Evolutionary conservation across 257 asterid species (phyloP).

Genomic region (Hygrophila difformis): DNA sequence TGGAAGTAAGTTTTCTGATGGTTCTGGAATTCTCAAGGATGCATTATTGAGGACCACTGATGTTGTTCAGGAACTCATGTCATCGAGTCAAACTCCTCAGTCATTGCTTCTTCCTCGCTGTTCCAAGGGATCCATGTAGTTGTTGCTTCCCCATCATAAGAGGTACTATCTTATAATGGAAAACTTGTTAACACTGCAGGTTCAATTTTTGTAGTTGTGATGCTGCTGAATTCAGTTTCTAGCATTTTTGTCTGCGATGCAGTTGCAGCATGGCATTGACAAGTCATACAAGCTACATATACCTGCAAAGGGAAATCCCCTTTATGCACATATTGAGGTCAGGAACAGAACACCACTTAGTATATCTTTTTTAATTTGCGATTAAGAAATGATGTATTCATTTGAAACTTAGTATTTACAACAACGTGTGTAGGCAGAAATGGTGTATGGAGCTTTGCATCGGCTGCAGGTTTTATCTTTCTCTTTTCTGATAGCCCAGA

Average conservation of each 20-base stretch:
- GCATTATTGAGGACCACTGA: constrained; percentile 49
- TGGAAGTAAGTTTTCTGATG: constrained; percentile 63
- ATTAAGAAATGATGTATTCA: too few relatives aligned
- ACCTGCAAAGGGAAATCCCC: constrained; percentile 28
- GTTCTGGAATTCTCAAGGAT: constrained; percentile 68
- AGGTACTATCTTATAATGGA: too few relatives aligned
- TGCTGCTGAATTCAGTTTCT: too few relatives aligned
- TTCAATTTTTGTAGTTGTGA: too few relatives aligned
- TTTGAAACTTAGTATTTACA: too few relatives aligned
- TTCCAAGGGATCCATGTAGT: constrained; percentile 64
- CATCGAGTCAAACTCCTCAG: constrained; percentile 33
- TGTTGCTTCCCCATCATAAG: constrained; percentile 53
- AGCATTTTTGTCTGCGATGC: neutral
- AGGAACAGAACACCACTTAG: too few relatives aligned
- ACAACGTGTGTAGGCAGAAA: constrained; percentile 76
- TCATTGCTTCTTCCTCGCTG: constrained; percentile 34
- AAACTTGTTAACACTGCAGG: too few relatives aligned
- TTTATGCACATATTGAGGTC: constrained; percentile 62
- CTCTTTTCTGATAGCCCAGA: too few relatives aligned
- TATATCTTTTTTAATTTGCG: too few relatives aligned
- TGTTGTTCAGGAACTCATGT: constrained; percentile 43
- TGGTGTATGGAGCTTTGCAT: constrained; percentile 89
- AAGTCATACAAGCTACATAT: constrained; percentile 9
- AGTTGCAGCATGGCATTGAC: constrained; percentile 11
- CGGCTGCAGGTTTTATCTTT: constrained; percentile 92